These are phyloP conservation scores for Eruca vesicaria DNA, from an alignment of 441 rosid species.

Conservation along the genomic window DNA sequence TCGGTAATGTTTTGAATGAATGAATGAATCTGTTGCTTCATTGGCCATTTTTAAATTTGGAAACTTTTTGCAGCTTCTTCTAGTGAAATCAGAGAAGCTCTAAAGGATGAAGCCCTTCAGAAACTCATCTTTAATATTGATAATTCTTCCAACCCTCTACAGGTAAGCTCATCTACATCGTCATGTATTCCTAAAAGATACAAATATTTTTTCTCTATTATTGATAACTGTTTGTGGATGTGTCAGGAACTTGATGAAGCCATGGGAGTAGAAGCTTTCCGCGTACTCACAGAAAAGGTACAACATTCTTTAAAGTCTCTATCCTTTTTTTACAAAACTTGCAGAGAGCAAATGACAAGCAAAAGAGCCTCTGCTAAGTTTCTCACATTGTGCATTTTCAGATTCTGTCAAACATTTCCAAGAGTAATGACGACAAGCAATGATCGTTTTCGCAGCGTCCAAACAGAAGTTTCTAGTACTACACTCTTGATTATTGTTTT, in stretches of 20 bases:
- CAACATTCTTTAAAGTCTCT: background rate
- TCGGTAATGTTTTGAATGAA: slow-evolving; percentile 45
- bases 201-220: slow-evolving; percentile 1
- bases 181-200: background rate
- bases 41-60: background rate
- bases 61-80: slow-evolving; percentile 56
- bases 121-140: slow-evolving; percentile 58
- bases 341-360: background rate
- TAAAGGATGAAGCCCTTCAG: slow-evolving; percentile 58
- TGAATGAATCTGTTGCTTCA: background rate
- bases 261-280: slow-evolving; percentile 61
- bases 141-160: slow-evolving; percentile 54
- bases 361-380: slow-evolving; percentile 20
- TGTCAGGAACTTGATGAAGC: slow-evolving; percentile 74
- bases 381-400: slow-evolving; percentile 14
- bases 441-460: background rate
- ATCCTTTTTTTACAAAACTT: background rate
- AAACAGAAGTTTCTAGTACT: background rate
- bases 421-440: slow-evolving; percentile 6
- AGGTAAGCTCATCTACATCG: slow-evolving; percentile 39
- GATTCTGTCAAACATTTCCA: slow-evolving; percentile 25
- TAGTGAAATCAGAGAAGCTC: slow-evolving; percentile 55
- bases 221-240: slow-evolving; percentile 2
- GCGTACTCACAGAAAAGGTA: slow-evolving; percentile 70
- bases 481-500: background rate